Base-by-base conservation (phyloP, 1,139 yeast genomes). In the Sugiyamaella novakii region DNA sequence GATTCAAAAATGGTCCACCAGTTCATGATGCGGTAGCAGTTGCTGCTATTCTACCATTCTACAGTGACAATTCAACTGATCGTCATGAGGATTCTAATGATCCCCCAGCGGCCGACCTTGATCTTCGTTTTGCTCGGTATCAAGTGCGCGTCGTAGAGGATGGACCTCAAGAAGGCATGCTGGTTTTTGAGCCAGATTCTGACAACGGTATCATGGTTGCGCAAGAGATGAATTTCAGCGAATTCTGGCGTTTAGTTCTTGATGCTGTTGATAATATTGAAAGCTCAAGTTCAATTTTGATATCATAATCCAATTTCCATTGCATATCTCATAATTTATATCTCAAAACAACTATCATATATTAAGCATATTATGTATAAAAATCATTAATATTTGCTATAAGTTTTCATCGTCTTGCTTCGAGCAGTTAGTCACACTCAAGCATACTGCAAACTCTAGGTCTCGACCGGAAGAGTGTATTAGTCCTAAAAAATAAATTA, bases 1-100 rank as follows among this genome's bases (percentile, higher is more conserved):
- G 76, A 2, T 74, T 77, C 55, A 59, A 53, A 2, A 58, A 65
- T 2, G 94, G 95, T 0, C 92, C 95, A 1, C 91, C 94, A 1
- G 75, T 87, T 1, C 95, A 88, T 65, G 95, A 87, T 62, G 94
- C 95, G 0, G 68, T 86, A 39, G 87, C 95, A 0, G 71, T 86
- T 2, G 81, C 77, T 46, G 79, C 79, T 0, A 62, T 85, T 21
- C 64, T 85, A 38, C 80, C 83, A 31, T 59, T 76, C 25, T 69
- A 70, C 34, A 66, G 69, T 11, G 55, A 59, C 24, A 37, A 30
- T 17, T 43, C 28, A 62, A 61, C 45, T 33, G 46, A 47, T 24
- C 31, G 38, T 1, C 58, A 67, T 10, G 58, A 58, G 5, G 27
- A 39, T 24, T 29, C 43, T 5, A 39, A 29, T 31, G 64, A 58